Evolutionary conservation across 371 early-diverging fungal genomes (phyloP).

Genomic region (Furculomyces boomerangus): DNA sequence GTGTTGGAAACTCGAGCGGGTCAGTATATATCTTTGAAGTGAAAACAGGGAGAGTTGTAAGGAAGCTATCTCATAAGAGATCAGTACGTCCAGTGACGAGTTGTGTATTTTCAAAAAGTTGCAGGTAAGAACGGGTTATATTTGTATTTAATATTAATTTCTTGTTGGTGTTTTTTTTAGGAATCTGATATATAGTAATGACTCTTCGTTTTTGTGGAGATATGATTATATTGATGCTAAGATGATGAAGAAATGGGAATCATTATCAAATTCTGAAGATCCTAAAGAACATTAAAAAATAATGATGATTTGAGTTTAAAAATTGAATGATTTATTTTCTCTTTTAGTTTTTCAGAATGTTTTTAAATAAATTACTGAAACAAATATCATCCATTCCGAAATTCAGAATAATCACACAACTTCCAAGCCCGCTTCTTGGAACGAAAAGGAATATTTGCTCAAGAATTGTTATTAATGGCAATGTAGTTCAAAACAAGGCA

Average conservation of each 20-base stretch:
- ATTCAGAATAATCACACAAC: too few relatives aligned
- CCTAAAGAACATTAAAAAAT: neutral
- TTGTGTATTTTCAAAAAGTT: constrained; percentile 57
- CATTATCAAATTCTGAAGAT: constrained; percentile 5
- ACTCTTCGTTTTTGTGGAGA: constrained; percentile 66
- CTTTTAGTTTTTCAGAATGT: too few relatives aligned
- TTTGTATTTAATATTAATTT: neutral
- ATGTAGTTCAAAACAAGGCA: too few relatives aligned
- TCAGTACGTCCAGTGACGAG: constrained; percentile 59
- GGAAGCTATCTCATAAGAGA: constrained; percentile 53
- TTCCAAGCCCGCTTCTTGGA: too few relatives aligned
- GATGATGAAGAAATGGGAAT: constrained; percentile 49
- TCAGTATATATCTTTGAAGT: constrained; percentile 46
- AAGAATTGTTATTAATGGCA: too few relatives aligned
- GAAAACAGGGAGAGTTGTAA: constrained; percentile 35
- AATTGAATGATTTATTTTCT: too few relatives aligned
- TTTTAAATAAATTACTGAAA: too few relatives aligned
- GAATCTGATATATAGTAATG: constrained; percentile 52
- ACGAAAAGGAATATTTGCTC: too few relatives aligned
- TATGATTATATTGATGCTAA: constrained; percentile 63
- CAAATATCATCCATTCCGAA: too few relatives aligned
- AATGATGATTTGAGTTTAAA: neutral
- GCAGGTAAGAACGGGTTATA: constrained; percentile 30
- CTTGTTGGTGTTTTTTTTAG: constrained; percentile 14
- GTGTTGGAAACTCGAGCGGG: constrained; percentile 55